Base-by-base conservation (phyloP, 2,329 filamentous ascomycete species). In the Plectosphaerella cucumerina region DNA sequence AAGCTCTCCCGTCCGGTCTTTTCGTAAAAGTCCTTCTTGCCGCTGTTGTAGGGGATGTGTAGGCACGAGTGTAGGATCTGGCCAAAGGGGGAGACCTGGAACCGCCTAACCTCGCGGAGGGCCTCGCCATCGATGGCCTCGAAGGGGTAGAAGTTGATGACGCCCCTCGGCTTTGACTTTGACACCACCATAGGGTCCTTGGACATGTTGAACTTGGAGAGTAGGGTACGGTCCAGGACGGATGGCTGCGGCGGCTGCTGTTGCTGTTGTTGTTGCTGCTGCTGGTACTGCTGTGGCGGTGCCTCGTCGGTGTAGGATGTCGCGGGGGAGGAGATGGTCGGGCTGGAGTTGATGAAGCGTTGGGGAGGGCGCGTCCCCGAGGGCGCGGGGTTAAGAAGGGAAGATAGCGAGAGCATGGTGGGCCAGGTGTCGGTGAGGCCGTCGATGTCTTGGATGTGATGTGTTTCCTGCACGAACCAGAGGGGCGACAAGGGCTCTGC, bases 11-110 rank as follows among this genome's bases (percentile, higher is more conserved):
- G 78, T 1, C 90, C 90, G 4, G 93, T 97, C 73, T 90, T 95
- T 57, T 86, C 82, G 55, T 85, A 81, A 61, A 97, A 96, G 53
- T 86, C 81, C 68, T 95, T 96, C 76, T 97, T 97, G 58, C 90
- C 89, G 65, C 92, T 96, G 63, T 90, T 92, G 70, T 97, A 97
- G 0, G 93, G 93, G 53, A 97, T 96, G 61, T 93, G 90, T 48
- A 85, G 78, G 57, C 81, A 81, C 54, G 77, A 86, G 26, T 80
- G 72, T 44, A 73, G 70, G 55, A 87, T 90, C 54, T 76, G 72
- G 2, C 82, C 81, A 57, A 85, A 74, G 1, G 89, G 87, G 50
- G 76, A 79, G 49, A 97, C 74, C 15, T 80, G 73, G 62, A 87
- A 93, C 37, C 72, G 74, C 37, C 72, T 70, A 54, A 94, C 80